Percentiles rank a stretch among this genome's conserved stretches.
Conservation (phyloP, 2,329 filamentous ascomycete genomes). For the Pseudogymnoascus sp. region DNA sequence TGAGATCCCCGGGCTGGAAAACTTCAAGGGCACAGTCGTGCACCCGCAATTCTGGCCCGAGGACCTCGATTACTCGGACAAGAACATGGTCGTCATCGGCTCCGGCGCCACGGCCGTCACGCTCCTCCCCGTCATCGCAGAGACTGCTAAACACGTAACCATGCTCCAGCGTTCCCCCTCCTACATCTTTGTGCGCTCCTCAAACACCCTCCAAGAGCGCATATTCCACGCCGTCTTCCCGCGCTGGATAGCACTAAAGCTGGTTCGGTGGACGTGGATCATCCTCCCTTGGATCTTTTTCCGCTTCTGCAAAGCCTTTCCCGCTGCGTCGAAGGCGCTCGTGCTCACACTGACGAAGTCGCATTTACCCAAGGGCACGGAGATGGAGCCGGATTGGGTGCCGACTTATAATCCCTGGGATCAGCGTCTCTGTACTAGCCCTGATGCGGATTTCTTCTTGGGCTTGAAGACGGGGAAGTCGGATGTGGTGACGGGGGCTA, state of each 20-base stretch:
- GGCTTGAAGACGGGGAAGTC: constrained; percentile 32
- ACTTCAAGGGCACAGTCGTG: constrained; percentile 48
- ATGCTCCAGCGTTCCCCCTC: constrained; percentile 62
- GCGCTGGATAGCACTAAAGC: constrained; percentile 33
- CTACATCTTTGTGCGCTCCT: constrained; percentile 48
- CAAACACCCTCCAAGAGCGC: constrained; percentile 30
- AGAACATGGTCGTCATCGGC: constrained; percentile 58
- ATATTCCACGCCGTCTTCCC: constrained; percentile 36
- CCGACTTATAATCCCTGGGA: constrained; percentile 54
- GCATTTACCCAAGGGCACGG: constrained; percentile 41
- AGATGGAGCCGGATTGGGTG: constrained; percentile 45
- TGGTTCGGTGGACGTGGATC: constrained; percentile 42
- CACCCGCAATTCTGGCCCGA: constrained; percentile 68
- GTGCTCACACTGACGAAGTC: constrained; percentile 34
- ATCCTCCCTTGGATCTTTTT: constrained; percentile 30
- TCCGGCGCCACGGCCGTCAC: constrained; percentile 61
- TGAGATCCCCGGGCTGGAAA: constrained; percentile 46
- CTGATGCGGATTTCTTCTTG: constrained; percentile 39
- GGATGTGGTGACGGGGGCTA: constrained; percentile 37
- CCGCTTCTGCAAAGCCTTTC: constrained; percentile 36
- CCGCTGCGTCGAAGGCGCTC: constrained; percentile 35
- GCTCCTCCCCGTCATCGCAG: constrained; percentile 51
- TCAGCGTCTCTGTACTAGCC: constrained; percentile 56
- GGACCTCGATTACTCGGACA: constrained; percentile 51
- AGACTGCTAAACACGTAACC: constrained; percentile 50